Base-by-base conservation (phyloP, 1,284 basidiomycete genomes). In the Jaminaea rosea region DNA sequence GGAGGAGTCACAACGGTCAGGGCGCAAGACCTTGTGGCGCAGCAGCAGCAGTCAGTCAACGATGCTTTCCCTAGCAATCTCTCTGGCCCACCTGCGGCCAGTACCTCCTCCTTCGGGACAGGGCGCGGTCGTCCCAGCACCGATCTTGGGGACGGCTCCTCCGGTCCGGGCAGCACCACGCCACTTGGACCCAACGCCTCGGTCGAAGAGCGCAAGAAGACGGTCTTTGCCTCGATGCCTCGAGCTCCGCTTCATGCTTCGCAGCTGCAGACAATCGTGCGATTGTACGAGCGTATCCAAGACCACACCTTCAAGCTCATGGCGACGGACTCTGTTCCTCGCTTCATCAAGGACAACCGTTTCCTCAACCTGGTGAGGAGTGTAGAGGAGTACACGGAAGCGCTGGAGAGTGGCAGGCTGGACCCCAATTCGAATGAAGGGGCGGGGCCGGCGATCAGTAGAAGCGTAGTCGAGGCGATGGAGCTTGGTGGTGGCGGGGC, bases 221-320 rank as follows among this genome's bases (percentile, higher is more conserved):
- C 58, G 2, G 60, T 65, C 10, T 46, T 58, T 29, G 49, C 56
- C 4, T 51, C 59, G 47, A 50, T 62, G 37, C 54, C 60, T 23
- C 60, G 56, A 21, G 56, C 61, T 21, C 65, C 67, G 1, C 26
- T 69, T 48, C 67, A 67, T 32, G 67, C 67, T 1, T 63, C 92
- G 39, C 93, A 98, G 75, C 79, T 98, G 49, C 89, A 94, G 78
- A 87, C 83, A 48, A 85, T 97, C 80, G 89, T 98, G 63, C 80
- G 83, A 58, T 77, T 97, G 62, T 98, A 97, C 76, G 92, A 93
- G 76, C 83, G 91, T 52, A 97, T 98, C 55, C 93, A 97, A 77
- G 85, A 82, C 32, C 91, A 97, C 74, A 91, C 97, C 63, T 97
- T 97, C 80, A 82, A 92, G 49, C 76, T 97, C 62, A 94, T 98